phyloP scores from a whole-genome alignment of 2,329 filamentous ascomycete genomes.

The Ampelomyces quisqualis region DNA sequence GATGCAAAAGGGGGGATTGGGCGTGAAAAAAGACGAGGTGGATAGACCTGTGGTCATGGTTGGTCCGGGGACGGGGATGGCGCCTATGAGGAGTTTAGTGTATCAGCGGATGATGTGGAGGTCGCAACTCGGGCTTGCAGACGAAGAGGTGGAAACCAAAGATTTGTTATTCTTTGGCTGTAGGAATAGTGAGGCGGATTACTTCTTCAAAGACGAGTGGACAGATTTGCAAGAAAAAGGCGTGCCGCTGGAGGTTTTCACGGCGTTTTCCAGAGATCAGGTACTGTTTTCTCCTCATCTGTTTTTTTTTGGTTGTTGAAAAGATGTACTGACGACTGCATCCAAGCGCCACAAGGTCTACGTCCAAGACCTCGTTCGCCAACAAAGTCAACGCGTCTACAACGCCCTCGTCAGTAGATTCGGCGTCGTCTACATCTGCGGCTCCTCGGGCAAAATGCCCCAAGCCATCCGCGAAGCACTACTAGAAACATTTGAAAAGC shows the following conservation, averaged over 20 bases:
- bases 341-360: constrained; percentile 60
- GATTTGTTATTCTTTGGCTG: constrained; percentile 79
- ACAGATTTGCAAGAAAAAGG: constrained; percentile 44
- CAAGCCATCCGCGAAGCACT: constrained; percentile 67
- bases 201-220: constrained; percentile 82
- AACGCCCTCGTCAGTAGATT: constrained; percentile 52
- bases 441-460: constrained; percentile 69
- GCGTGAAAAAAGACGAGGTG: constrained; percentile 44
- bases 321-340: constrained; percentile 5
- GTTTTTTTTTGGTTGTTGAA: too few species aligned
- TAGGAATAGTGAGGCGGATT: constrained; percentile 73
- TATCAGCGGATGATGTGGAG: constrained; percentile 62
- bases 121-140: constrained; percentile 12
- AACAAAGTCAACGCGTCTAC: constrained; percentile 53
- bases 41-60: constrained; percentile 69
- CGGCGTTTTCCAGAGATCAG: constrained; percentile 73
- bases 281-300: constrained; percentile 20
- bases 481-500: constrained; percentile 58
- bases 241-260: constrained; percentile 55
- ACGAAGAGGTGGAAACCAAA: constrained; percentile 7
- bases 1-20: constrained; percentile 55
- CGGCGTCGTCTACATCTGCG: constrained; percentile 61
- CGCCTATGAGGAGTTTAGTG: constrained; percentile 79
- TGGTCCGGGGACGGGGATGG: constrained; percentile 82
- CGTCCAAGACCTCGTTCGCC: constrained; percentile 64